Evolutionary conservation across 345 rosid species (phyloP).

Genomic region (Hirschfeldia incana): DNA sequence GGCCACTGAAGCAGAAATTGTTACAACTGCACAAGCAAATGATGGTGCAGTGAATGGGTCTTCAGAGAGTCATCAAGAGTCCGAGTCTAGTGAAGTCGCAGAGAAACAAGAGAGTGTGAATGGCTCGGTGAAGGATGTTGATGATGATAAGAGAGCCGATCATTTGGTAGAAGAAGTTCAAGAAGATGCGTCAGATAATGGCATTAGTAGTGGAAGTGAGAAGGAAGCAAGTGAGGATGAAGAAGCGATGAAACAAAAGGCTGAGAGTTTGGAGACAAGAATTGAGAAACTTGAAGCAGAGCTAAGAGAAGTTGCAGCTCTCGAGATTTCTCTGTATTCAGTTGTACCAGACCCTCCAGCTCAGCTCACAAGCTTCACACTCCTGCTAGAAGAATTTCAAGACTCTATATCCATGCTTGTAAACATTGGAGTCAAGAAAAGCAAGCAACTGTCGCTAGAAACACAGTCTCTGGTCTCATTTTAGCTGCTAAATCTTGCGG

Average conservation of each 20-base stretch:
- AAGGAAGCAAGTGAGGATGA: conserved; percentile 48
- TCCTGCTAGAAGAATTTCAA: conserved; percentile 84
- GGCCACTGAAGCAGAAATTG: conserved; percentile 26
- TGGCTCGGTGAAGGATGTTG: conserved; percentile 31
- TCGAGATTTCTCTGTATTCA: conserved; percentile 86
- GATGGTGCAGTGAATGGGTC: conserved; percentile 25
- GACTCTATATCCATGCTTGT: conserved; percentile 83
- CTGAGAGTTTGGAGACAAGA: conserved; percentile 65
- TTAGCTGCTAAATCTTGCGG: conserved; percentile 83
- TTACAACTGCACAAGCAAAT: conserved; percentile 46
- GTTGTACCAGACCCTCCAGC: conserved; percentile 89
- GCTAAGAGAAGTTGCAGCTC: conserved; percentile 93
- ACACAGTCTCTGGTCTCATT: conserved; percentile 76
- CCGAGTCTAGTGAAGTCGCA: conserved; percentile 49
- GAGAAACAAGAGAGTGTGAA: conserved; percentile 54
- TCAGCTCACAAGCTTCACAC: conserved; percentile 93
- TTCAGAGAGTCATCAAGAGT: conserved; percentile 48
- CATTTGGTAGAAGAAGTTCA: conserved; percentile 12
- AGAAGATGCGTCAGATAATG: conserved; percentile 44
- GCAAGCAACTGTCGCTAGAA: conserved; percentile 68
- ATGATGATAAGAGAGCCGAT: background rate
- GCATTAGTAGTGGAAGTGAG: conserved; percentile 49
- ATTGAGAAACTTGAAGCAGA: conserved; percentile 89
- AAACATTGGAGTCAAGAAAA: conserved; percentile 73
- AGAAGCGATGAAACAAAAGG: conserved; percentile 51